Base-by-base conservation (phyloP, 257 asterid species). In the Penstemon eatonii region DNA sequence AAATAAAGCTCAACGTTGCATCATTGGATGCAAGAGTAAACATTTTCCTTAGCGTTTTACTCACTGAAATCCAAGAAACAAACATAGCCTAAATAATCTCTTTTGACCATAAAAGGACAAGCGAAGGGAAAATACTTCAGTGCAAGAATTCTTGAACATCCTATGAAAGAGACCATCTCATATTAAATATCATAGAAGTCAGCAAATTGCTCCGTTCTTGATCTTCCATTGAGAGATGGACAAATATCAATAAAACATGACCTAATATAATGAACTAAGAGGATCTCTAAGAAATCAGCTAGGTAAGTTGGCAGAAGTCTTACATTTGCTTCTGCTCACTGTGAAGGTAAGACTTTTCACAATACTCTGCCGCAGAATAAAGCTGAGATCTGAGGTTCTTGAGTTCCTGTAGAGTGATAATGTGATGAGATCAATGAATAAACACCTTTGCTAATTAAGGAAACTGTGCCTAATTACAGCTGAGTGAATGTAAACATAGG, bases 291-390 rank as follows among this genome's bases (percentile, higher is more conserved):
- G 47, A 66, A 47, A 47, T 15, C 45, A 50, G 6, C 33, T 42
- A 50, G 40, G 63, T 15, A 69, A 50, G 46, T 67, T 33, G 38
- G 55, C 25, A 18, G 65, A 67, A 56, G 51, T 60, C 90, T 84
- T 76, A 91, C 99, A 91, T 83, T 73, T 91, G 95, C 79, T 93
- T 93, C 81, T 90, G 88, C 71, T 90, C 99, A 38, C 95, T 93
- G 60, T 84, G 88, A 55, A 84, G 85, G 73, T 90, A 89, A 5
- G 99, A 93, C 80, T 85, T 93, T 61, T 93, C 96, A 66, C 97
- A 93, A 65, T 93, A 90, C 63, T 93, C 96, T 18, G 99, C 99
- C 52, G 99, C 99, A 59, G 97, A 88, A 79, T 91, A 83, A 66
- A 93, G 92, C 68, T 93, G 97, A 25, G 99, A 96, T 72, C 92